phyloP scores from a whole-genome alignment of 768 basidiomycete genomes.

The Mrakia frigida region DNA sequence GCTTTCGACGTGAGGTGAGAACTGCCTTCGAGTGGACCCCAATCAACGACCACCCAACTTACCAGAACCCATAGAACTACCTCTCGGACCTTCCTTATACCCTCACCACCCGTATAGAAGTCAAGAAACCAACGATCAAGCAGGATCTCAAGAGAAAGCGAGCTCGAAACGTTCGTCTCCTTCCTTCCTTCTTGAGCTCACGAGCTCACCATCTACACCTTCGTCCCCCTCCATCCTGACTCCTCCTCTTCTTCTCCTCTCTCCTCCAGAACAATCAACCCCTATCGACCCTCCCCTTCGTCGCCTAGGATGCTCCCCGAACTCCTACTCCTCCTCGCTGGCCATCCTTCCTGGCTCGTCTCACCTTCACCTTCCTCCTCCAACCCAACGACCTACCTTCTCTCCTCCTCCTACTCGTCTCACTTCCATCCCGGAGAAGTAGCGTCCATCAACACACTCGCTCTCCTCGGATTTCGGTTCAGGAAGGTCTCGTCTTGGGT shows the following conservation, averaged over 20 bases:
- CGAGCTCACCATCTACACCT: neutral
- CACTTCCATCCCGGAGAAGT: conserved; percentile 71
- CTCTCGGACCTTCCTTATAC: neutral
- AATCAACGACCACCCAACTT: neutral
- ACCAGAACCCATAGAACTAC: too few relatives aligned
- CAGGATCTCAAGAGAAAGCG: neutral
- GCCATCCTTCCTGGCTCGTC: conserved; percentile 81
- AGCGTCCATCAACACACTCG: conserved; percentile 74
- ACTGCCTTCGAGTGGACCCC: neutral
- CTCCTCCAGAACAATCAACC: neutral
- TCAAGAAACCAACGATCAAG: neutral
- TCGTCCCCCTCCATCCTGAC: neutral
- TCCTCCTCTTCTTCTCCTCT: neutral
- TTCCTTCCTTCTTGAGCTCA: neutral
- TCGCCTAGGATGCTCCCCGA: conserved; percentile 69
- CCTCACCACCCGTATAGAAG: neutral
- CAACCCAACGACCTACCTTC: conserved; percentile 40
- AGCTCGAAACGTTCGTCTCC: neutral
- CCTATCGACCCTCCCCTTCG: neutral
- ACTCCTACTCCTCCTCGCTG: conserved; percentile 75
- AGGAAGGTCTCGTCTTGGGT: conserved; percentile 51
- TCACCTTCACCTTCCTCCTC: conserved; percentile 47
- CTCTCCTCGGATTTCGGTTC: conserved; percentile 68
- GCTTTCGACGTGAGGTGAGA: conserved; percentile 1
- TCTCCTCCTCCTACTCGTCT: conserved; percentile 58